Evolutionary conservation across 108 stramenopile species (phyloP), one percentile per base, ranked within the genome.

Genomic region (Aurantiochytrium sp.): DNA sequence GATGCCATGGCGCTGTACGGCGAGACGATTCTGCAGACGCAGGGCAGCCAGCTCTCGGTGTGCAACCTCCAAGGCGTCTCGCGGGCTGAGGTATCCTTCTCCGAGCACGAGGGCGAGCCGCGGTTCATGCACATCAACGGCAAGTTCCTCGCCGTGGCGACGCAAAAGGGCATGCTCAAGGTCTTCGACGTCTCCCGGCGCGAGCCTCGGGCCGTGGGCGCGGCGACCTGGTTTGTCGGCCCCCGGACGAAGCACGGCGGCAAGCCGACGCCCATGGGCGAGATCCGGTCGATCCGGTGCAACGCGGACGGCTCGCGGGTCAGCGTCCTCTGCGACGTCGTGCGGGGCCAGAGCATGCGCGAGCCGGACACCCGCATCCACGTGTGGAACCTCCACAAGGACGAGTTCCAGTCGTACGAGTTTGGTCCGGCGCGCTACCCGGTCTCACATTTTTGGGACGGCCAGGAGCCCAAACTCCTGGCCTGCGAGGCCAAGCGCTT

Each of bases 251-350:
- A n/a, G n/a, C n/a, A n/a, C n/a, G n/a, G n/a, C n/a, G 27, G 45
- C 36, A 85, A 68, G 41, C 69, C 4, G 15, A 37, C 6, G 1
- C 30, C 24, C 22, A 54, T 93, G 4, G 91, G 91, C 27, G 81
- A 85, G 17, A 86, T 92, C 6, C 85, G 90, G 4, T 89, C 89
- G 3, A 93, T 95, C 68, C n/a, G 68, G 3, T 81, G 86, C 55
- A 94, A 93, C 52, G 88, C 91, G 17, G 92, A 92, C 53, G 94
- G 94, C 2, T 90, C 90, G 2, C 86, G 92, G 19, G 88, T 94
- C 31, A 88, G 93, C 19, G 92, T 95, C 39, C 50, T 94, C 42
- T 52, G 87, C 53, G 88, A 92, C 34, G 42, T 42, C 3, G 86
- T 92, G 4, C 87, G 52, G 22, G 92, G 92, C 3, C 37, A 52